Base-by-base conservation (phyloP, 306 rosid species). In the Rubus idaeus region DNA sequence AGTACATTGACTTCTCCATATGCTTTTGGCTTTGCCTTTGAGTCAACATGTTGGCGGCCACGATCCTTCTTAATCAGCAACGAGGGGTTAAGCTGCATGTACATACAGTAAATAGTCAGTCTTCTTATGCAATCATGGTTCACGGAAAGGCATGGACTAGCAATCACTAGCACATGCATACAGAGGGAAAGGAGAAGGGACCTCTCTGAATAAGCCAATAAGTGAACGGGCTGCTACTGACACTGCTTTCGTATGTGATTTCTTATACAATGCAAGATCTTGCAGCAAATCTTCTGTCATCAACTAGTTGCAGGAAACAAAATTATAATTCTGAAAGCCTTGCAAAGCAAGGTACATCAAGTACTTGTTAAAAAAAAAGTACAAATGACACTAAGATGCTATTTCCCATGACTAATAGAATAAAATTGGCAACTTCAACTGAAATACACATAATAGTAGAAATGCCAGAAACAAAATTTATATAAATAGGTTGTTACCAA, bases 191-290 rank as follows among this genome's bases (percentile, higher is more conserved):
- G 26, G 39, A 35, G 57, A 12, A 76, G 20, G 5, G 23, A 94
- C 96, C 97, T 91, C 96, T 83, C 97, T 86, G 83, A 90, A 94
- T 79, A 94, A 83, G 46, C 89, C 85, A 81, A 94, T 88, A 67
- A 94, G 89, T 75, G 98, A 90, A 61, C 96, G 93, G 47, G 98
- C 91, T 46, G 98, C 93, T 18, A 90, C 50, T 75, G 98, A 94
- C 80, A 94, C 87, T 75, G 91, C 91, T 85, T 94, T 94, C 87
- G 92, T 96, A 83, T 87, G 98, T 13, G 97, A 89, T 73, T 94
- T 94, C 93, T 94, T 94, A 80, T 94, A 91, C 46, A 94, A 77
- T 5, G 88, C 97, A 89, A 94, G 98, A 81, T 91, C 98, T 90
- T 90, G 97, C 78, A 94, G 88, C 80, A 89, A 83, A 62, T 94